Evolutionary conservation across 2,329 filamentous ascomycete genomes (phyloP), one percentile per base, ranked within the genome.

Genomic region (Cadophora sp.): DNA sequence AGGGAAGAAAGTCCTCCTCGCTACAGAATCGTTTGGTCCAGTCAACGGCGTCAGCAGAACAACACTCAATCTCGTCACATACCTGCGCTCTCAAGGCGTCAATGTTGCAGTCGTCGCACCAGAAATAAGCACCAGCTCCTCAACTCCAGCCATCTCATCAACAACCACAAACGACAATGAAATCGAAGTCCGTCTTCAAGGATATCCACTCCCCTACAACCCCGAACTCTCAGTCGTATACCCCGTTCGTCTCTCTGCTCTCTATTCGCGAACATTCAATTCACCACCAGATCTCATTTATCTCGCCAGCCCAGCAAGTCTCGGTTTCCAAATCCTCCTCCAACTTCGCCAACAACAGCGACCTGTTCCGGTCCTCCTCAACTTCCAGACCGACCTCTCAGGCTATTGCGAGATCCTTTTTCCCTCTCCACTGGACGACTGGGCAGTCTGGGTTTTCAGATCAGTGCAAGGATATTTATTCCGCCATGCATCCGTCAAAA

Each of bases 11-110:
- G 83, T 92, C 68, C 79, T 92, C 8, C 83, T 92, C 8, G 90
- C 89, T 68, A 91, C 89, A 16, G 90, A 92, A 75, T 91, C 89
- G 0, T 89, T 91, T 66, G 89, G 89, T 3, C 89, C 89, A 0
- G 87, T 92, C 75, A 92, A 92, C 74, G 89, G 90, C n/a, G 89
- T 92, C 55, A 90, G 87, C 73, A 83, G 89, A 68, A 92, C 89
- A 4, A 92, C 90, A 0, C 80, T 89, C 72, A 91, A 88, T 81
- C 83, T 92, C 61, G 87, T 92, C 63, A 86, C 88, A 75, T 89
- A 91, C 71, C 80, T 92, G 22, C 84, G 88, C 65, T 80, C 80
- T n/a, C 80, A 91, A 71, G 89, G 87, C 22, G 88, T 85, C 13
- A 82, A 88, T 20, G 85, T 92, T 59, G 87, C 88, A 9, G 87